Percentiles rank a stretch among this genome's conserved stretches.
These are phyloP conservation scores for Backusella psychrophila DNA, from an alignment of 192 early-diverging fungal species.

Conservation along the genomic window DNA sequence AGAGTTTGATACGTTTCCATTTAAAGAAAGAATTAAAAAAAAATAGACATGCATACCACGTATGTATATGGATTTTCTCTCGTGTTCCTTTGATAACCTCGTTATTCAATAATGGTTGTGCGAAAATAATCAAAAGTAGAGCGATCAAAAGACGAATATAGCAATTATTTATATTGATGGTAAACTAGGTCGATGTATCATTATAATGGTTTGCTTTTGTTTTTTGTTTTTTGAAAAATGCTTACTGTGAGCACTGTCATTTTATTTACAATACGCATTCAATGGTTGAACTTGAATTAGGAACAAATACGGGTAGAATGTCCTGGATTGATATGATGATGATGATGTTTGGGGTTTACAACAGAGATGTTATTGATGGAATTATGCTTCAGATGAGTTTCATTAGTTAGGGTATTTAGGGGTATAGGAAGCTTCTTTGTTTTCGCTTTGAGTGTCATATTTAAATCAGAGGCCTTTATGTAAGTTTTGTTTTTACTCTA, in stretches of 20 bases:
- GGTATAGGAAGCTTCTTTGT: neutral
- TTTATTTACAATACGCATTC: constrained; percentile 5
- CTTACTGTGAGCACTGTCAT: neutral
- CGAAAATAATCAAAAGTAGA: no score
- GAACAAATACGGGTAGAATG: neutral
- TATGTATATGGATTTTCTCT: no score
- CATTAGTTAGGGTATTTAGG: neutral
- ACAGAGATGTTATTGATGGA: neutral
- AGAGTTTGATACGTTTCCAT: no score
- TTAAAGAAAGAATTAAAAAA: no score
- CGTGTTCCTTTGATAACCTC: no score
- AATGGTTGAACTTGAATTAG: neutral
- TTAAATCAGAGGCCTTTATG: neutral
- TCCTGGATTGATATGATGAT: neutral
- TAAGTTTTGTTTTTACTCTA: neutral
- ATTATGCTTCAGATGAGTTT: neutral
- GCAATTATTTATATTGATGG: no score
- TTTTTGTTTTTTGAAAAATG: neutral
- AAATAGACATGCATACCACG: no score
- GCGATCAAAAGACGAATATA: no score
- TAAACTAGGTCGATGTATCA: no score
- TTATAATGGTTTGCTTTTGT: neutral
- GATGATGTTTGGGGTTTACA: neutral
- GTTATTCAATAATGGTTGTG: no score
- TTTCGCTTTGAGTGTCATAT: neutral